Conservation (phyloP, 164 flowering plant species). For the Platanus orientalis region DNA sequence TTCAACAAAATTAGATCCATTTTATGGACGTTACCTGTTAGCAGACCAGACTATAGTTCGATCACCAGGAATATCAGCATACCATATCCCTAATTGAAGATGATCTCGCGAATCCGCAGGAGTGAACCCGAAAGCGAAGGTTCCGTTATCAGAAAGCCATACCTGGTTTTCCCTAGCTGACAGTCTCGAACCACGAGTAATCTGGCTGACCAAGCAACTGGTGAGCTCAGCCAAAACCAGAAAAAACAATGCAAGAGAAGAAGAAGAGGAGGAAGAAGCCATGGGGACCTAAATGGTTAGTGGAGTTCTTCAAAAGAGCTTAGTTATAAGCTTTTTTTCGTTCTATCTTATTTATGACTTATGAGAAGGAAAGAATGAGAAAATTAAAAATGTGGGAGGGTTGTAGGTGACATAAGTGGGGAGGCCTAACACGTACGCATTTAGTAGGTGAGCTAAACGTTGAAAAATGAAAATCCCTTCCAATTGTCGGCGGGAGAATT, state of each 20-base stretch:
- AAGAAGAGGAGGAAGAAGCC: constrained; percentile 14
- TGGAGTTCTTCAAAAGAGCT: too few species aligned
- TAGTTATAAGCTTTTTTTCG: too few species aligned
- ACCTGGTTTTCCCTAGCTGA: constrained; percentile 35
- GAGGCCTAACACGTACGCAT: constrained; percentile 26
- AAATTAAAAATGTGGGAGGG: neutral
- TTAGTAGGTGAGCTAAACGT: constrained; percentile 59
- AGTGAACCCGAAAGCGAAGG: constrained; percentile 78
- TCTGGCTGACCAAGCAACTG: constrained; percentile 15
- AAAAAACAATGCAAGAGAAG: constrained; percentile 3
- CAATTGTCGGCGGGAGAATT: constrained; percentile 30
- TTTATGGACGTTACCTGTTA: constrained; percentile 51
- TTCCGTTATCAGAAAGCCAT: constrained; percentile 73
- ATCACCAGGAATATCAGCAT: constrained; percentile 71
- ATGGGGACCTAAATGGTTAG: neutral
- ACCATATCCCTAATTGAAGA: constrained; percentile 67
- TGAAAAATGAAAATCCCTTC: constrained; percentile 26
- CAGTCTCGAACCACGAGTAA: constrained; percentile 54
- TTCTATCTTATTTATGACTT: neutral
- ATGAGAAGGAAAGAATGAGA: neutral
- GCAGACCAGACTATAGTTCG: constrained; percentile 71
- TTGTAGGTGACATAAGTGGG: neutral
- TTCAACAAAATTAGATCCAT: too few species aligned
- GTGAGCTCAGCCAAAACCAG: constrained; percentile 8
- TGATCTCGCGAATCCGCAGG: constrained; percentile 23